Conservation (phyloP, 1,284 basidiomycete species). For the Mycosarcoma mackinlayi region DNA sequence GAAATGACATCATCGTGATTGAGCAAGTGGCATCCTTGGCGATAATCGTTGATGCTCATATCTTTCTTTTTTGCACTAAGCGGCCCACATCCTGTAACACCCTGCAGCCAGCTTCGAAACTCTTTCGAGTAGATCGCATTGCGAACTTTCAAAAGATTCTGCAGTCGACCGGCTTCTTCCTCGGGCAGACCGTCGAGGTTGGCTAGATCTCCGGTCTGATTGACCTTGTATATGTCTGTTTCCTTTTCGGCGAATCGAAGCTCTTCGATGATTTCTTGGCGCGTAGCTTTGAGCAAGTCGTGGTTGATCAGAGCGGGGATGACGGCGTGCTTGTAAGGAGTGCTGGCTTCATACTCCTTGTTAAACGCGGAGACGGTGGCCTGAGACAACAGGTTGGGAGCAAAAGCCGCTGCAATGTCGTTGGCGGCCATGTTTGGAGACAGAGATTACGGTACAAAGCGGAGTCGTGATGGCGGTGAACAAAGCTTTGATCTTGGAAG, state of each 20-base stretch:
- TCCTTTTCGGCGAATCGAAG: slow-evolving; percentile 95
- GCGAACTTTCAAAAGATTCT: slow-evolving; percentile 76
- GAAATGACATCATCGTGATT: slow-evolving; percentile 86
- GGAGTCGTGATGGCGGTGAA: background rate
- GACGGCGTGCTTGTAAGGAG: slow-evolving; percentile 85
- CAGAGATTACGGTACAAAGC: background rate
- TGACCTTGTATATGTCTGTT: slow-evolving; percentile 99
- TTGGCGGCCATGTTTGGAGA: slow-evolving; percentile 17
- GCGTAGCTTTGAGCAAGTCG: slow-evolving; percentile 79
- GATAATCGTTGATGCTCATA: slow-evolving; percentile 94
- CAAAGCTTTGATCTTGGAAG: background rate
- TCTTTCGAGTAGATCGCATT: slow-evolving; percentile 89
- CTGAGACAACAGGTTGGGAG: slow-evolving; percentile 42
- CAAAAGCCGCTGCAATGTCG: slow-evolving; percentile 42
- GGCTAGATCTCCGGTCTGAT: slow-evolving; percentile 96
- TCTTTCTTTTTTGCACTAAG: slow-evolving; percentile 91
- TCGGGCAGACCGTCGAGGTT: slow-evolving; percentile 82
- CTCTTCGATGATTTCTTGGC: slow-evolving; percentile 82
- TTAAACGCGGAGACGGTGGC: slow-evolving; percentile 37
- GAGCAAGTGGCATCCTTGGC: slow-evolving; percentile 84
- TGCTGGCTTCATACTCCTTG: slow-evolving; percentile 52
- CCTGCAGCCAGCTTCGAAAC: slow-evolving; percentile 85
- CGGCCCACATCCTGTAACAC: slow-evolving; percentile 92
- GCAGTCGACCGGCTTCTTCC: slow-evolving; percentile 60
- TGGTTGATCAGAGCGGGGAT: slow-evolving; percentile 86